Conservation (phyloP, 352 stramenopile genomes). For the Pythium periplocum region DNA sequence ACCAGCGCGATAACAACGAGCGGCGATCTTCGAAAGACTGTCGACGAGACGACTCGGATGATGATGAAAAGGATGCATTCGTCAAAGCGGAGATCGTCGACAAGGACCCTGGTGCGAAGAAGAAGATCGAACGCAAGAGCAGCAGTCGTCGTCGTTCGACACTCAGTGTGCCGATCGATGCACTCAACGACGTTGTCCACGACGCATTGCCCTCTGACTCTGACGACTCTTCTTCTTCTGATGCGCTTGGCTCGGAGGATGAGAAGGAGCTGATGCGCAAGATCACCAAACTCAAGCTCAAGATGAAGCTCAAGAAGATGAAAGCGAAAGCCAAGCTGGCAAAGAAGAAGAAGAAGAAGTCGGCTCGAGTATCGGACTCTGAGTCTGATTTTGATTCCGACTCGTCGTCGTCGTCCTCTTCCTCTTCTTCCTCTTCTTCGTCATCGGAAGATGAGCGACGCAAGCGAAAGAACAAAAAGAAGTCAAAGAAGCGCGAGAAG, state of each 20-base stretch:
- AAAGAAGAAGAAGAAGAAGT: slow-evolving; percentile 10
- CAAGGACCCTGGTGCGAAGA: background rate
- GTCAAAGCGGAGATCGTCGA: too few species aligned
- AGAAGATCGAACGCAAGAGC: background rate
- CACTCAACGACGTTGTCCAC: slow-evolving; percentile 18
- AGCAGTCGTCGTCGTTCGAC: background rate
- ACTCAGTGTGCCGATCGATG: background rate
- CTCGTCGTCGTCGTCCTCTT: too few species aligned
- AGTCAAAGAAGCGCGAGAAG: slow-evolving; percentile 1
- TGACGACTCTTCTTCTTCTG: background rate
- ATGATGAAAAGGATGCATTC: too few species aligned
- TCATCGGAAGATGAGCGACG: slow-evolving; percentile 1
- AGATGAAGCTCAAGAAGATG: slow-evolving; percentile 14
- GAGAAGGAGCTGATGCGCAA: slow-evolving; percentile 17
- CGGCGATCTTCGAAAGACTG: too few species aligned
- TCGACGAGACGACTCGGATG: too few species aligned
- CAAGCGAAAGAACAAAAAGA: slow-evolving; percentile 4
- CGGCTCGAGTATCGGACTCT: too few species aligned
- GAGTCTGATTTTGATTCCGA: too few species aligned
- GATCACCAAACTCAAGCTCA: slow-evolving; percentile 20
- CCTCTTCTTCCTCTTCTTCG: background rate
- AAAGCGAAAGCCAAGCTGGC: slow-evolving; percentile 5
- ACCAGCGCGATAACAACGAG: background rate
- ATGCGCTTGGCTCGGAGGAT: slow-evolving; percentile 13
- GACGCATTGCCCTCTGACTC: slow-evolving; percentile 21